Percentiles rank a stretch among this genome's conserved stretches.
Conservation (phyloP, 2,329 filamentous ascomycete genomes). For the Alternaria ethzedia region DNA sequence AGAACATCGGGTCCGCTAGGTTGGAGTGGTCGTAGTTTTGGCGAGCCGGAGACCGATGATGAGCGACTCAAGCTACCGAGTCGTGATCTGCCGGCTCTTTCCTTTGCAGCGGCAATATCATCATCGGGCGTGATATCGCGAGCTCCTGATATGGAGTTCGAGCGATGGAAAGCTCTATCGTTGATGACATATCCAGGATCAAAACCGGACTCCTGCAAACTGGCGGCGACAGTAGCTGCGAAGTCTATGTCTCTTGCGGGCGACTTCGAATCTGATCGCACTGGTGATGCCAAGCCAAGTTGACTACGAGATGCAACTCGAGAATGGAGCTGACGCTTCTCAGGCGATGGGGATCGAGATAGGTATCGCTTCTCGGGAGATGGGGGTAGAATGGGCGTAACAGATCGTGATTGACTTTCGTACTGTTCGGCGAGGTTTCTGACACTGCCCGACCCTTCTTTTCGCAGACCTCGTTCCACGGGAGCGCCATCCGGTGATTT, state of each 20-base stretch:
- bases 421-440: conserved; percentile 32
- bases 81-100: conserved; percentile 38
- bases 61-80: conserved; percentile 38
- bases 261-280: conserved; percentile 30
- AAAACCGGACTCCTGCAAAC: conserved; percentile 55
- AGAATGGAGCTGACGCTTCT: conserved; percentile 17
- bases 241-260: conserved; percentile 54
- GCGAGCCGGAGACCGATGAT: conserved; percentile 38
- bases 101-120: conserved; percentile 38
- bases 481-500: conserved; percentile 15
- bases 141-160: conserved; percentile 31
- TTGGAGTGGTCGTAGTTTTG: conserved; percentile 25
- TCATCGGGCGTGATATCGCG: conserved; percentile 43
- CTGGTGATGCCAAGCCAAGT: conserved; percentile 27
- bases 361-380: conserved; percentile 18
- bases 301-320: conserved; percentile 23
- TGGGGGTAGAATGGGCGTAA: conserved; percentile 22
- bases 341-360: conserved; percentile 22
- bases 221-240: conserved; percentile 55
- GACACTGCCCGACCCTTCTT: conserved; percentile 25
- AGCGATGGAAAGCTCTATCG: conserved; percentile 46
- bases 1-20: conserved; percentile 32
- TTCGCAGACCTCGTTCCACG: conserved; percentile 17
- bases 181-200: conserved; percentile 54
- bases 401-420: conserved; percentile 29